phyloP scores from a whole-genome alignment of 495 filamentous ascomycete species.

The Aspergillus nidulans region DNA sequence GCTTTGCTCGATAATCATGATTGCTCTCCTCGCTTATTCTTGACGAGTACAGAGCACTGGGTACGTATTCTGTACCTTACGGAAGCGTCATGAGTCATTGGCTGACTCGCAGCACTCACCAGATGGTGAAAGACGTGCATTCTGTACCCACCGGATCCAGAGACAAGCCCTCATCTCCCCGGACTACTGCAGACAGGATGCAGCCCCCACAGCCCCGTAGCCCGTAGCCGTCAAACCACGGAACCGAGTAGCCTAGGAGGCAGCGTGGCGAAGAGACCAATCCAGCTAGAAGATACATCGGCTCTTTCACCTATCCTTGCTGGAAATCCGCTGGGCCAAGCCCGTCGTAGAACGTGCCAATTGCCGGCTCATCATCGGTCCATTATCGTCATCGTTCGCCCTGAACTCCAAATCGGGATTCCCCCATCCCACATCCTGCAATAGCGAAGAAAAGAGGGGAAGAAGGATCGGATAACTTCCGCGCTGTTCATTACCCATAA shows the following conservation, averaged over 20 bases:
- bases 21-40: neutral
- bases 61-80: too few species aligned
- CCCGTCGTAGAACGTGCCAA: neutral
- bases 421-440: conserved; percentile 22
- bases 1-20: neutral
- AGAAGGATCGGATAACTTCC: conserved; percentile 2
- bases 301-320: neutral
- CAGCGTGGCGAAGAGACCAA: neutral
- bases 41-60: too few species aligned
- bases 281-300: conserved; percentile 1
- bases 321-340: neutral
- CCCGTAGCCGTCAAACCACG: neutral
- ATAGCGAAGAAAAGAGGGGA: neutral
- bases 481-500: neutral
- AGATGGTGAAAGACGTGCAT: neutral
- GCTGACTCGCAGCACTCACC: conserved; percentile 1
- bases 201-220: neutral
- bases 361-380: neutral
- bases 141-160: neutral
- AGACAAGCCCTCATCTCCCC: neutral
- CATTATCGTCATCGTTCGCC: neutral
- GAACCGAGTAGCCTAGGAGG: neutral
- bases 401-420: conserved; percentile 18
- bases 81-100: too few species aligned
- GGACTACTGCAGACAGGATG: neutral